Conservation (phyloP, 192 early-diverging fungal species). For the Rhizophlyctis rosea region DNA sequence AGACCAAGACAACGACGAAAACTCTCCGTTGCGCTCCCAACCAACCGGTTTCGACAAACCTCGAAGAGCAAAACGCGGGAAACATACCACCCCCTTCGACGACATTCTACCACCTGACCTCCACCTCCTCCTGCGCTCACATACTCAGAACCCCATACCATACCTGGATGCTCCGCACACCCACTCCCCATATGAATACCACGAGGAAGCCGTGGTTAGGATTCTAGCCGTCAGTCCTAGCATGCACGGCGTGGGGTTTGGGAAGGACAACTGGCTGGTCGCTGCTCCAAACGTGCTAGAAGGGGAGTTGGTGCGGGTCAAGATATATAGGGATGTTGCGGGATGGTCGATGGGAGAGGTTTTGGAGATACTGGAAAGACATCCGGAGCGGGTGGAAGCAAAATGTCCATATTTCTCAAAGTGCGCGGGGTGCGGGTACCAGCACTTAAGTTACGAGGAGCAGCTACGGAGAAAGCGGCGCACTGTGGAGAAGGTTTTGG, state of each 20-base stretch:
- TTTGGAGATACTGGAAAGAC: constrained; percentile 13
- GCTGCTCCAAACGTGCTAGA: constrained; percentile 23
- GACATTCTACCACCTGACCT: too few species aligned
- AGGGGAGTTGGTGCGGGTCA: constrained; percentile 15
- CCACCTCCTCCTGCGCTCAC: too few species aligned
- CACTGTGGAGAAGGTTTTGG: constrained; percentile 52
- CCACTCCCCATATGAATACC: constrained; percentile 13
- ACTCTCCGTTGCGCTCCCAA: too few species aligned
- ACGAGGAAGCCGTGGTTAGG: constrained; percentile 9
- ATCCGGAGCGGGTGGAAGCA: constrained; percentile 32
- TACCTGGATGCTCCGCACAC: too few species aligned
- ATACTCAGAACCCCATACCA: too few species aligned
- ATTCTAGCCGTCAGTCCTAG: constrained; percentile 9
- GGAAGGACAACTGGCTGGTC: constrained; percentile 20
- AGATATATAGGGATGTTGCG: constrained; percentile 6
- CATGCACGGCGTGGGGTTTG: constrained; percentile 23
- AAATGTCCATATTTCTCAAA: constrained; percentile 57
- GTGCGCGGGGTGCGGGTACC: constrained; percentile 63
- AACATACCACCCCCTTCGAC: too few species aligned
- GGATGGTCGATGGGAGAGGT: constrained; percentile 31
- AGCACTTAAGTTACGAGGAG: constrained; percentile 56
- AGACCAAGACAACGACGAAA: too few species aligned
- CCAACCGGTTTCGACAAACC: too few species aligned
- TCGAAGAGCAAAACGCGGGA: too few species aligned
- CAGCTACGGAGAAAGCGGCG: constrained; percentile 60